These are phyloP conservation scores for Sphagnurus paluster DNA, from an alignment of 1,284 basidiomycete species.

Conservation along the genomic window DNA sequence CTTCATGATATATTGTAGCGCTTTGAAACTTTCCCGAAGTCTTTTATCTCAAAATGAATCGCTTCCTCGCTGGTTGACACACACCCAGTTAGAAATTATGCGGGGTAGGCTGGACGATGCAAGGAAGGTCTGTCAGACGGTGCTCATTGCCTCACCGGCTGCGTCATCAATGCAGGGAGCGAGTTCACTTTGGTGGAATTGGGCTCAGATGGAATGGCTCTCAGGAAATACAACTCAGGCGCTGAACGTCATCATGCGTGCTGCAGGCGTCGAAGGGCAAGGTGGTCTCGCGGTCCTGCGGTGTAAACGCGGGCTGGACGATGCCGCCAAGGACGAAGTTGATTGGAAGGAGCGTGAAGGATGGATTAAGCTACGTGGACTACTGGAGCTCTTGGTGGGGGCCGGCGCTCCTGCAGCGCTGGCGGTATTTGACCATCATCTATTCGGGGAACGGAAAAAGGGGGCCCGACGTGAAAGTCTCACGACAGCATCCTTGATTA, in stretches of 20 bases:
- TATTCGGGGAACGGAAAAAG: slow-evolving; percentile 25
- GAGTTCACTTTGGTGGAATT: slow-evolving; percentile 79
- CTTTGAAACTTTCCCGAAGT: slow-evolving; percentile 71
- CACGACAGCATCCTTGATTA: slow-evolving; percentile 52
- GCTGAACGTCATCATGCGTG: slow-evolving; percentile 52
- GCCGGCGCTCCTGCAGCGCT: slow-evolving; percentile 43
- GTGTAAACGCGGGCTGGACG: slow-evolving; percentile 58
- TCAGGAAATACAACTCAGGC: slow-evolving; percentile 50
- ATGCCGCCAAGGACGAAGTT: slow-evolving; percentile 32
- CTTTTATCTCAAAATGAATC: slow-evolving; percentile 73
- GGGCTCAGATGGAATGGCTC: slow-evolving; percentile 92
- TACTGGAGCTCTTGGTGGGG: slow-evolving; percentile 62
- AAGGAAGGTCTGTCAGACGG: slow-evolving; percentile 80
- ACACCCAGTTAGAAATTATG: slow-evolving; percentile 78
- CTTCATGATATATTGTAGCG: slow-evolving; percentile 41
- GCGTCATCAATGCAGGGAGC: slow-evolving; percentile 33
- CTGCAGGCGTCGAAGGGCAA: slow-evolving; percentile 50
- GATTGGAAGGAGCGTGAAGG: slow-evolving; percentile 56
- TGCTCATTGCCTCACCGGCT: slow-evolving; percentile 47
- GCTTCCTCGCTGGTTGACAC: slow-evolving; percentile 74
- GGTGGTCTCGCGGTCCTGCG: slow-evolving; percentile 56
- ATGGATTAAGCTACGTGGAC: slow-evolving; percentile 62
- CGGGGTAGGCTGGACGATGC: slow-evolving; percentile 74
- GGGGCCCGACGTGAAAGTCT: slow-evolving; percentile 56
- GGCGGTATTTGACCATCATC: slow-evolving; percentile 47